Base-by-base conservation (phyloP, 2,329 filamentous ascomycete genomes). In the Neobulgaria alba region DNA sequence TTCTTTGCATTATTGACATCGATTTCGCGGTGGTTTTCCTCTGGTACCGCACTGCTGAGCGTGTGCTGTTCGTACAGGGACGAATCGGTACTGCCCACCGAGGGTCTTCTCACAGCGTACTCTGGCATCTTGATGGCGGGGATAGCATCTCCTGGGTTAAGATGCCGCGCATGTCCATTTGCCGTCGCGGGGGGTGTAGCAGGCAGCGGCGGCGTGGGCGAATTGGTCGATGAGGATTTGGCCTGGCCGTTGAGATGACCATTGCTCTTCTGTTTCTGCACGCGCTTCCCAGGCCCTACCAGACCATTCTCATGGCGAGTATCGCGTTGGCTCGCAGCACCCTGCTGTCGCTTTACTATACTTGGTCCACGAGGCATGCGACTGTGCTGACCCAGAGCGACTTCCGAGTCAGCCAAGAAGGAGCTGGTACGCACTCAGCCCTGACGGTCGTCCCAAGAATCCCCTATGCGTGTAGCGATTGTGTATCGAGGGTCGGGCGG, bases 221-320 rank as follows among this genome's bases (percentile, higher is more conserved):
- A 61, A 49, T 56, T 53, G 50, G 55, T 59, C 48, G 63, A 62
- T 53, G 60, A 52, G 51, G 65, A 62, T 61, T 65, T 67, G 41
- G 66, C 58, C 54, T 60, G 64, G 50, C 67, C 69, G 62, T 72
- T 73, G 57, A 74, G 58, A 56, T 73, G 64, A 52, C 68, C 67
- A 63, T 69, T 72, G 46, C 71, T 73, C 58, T 69, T 73, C 58
- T 73, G 69, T 61, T 71, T 73, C 48, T 50, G 51, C 29, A 60
- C 52, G 47, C 80, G 79, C 70, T 80, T 86, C 53, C 81, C 82
- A 38, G 83, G 78, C 58, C 80, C 80, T 72, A 88, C 82, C 63
- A 87, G 72, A 60, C 86, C 87, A 81, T 85, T 88, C 67, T 95
- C 88, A 67, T 93, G 83, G 64, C 83, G 79, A 58, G 72, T 77